Conservation (phyloP, 805 yeast genomes). For the Candida qinlingensis region DNA sequence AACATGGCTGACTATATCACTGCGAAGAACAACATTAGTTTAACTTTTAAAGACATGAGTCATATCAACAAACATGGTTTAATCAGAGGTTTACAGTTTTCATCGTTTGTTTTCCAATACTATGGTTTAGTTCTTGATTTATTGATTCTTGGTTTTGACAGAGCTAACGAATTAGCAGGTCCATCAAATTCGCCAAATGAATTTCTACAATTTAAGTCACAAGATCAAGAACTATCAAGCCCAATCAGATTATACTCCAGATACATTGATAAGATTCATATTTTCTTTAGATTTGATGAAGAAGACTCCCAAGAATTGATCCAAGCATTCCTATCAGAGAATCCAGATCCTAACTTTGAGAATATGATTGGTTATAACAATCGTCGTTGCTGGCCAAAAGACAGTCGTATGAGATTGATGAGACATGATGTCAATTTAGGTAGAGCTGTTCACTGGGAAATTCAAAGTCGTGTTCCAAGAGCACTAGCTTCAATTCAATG, state of each 20-base stretch:
- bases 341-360: constrained; percentile 91
- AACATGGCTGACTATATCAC: constrained; percentile 93
- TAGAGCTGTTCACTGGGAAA: constrained; percentile 88
- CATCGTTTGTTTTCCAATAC: constrained; percentile 85
- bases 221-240: constrained; percentile 53
- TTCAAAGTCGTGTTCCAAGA: constrained; percentile 71
- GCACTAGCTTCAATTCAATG: constrained; percentile 70
- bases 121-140: constrained; percentile 85
- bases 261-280: constrained; percentile 75
- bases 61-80: constrained; percentile 87
- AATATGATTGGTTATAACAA: constrained; percentile 82
- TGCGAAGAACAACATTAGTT: constrained; percentile 77
- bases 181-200: constrained; percentile 64
- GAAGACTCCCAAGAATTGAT: constrained; percentile 73
- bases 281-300: constrained; percentile 68
- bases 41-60: constrained; percentile 91
- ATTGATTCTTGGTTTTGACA: constrained; percentile 73
- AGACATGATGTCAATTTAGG: constrained; percentile 90
- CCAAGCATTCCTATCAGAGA: constrained; percentile 71
- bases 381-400: constrained; percentile 92
- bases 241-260: constrained; percentile 82
- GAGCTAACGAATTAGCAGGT: constrained; percentile 88
- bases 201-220: constrained; percentile 65
- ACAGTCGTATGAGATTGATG: constrained; percentile 84
- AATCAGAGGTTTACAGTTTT: constrained; percentile 82